Conservation (phyloP, 192 early-diverging fungal genomes). For the Geranomyces variabilis region DNA sequence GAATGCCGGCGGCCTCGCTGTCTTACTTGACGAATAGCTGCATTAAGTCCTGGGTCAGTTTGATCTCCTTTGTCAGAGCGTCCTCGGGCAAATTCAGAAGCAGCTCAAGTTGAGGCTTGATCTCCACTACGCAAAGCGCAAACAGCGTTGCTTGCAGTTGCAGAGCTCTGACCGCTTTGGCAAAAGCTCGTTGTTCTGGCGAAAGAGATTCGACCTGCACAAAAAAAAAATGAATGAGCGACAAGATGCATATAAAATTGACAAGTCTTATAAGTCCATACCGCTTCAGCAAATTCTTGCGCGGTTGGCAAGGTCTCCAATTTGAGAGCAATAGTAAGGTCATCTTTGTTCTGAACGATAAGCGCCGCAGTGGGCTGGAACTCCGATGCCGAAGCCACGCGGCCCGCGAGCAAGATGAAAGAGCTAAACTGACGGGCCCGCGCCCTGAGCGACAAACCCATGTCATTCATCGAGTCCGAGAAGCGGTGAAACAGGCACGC, state of each 20-base stretch:
- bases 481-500: constrained; percentile 27
- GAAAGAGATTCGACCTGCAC: constrained; percentile 27
- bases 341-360: constrained; percentile 40
- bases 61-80: constrained; percentile 40
- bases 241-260: too few species aligned
- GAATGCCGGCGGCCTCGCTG: too few species aligned
- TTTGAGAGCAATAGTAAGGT: constrained; percentile 28
- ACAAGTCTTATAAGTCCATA: too few species aligned
- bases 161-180: constrained; percentile 34
- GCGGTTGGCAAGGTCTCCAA: constrained; percentile 35
- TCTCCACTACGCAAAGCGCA: constrained; percentile 31
- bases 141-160: constrained; percentile 40
- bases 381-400: neutral
- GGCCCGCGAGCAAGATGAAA: constrained; percentile 31
- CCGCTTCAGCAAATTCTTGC: constrained; percentile 36
- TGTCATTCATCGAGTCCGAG: neutral
- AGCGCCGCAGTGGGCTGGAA: constrained; percentile 32
- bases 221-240: too few species aligned
- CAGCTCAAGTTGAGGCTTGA: constrained; percentile 44
- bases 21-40: constrained; percentile 31
- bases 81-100: constrained; percentile 38
- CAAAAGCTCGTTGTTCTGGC: constrained; percentile 40
- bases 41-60: constrained; percentile 43
- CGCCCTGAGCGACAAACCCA: constrained; percentile 1
- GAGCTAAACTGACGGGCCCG: constrained; percentile 26